A percentile compares a stretch with the other conserved stretches of the same genome.
phyloP scores from a whole-genome alignment of 208 protist species.

The Trypanosoma caninum region DNA sequence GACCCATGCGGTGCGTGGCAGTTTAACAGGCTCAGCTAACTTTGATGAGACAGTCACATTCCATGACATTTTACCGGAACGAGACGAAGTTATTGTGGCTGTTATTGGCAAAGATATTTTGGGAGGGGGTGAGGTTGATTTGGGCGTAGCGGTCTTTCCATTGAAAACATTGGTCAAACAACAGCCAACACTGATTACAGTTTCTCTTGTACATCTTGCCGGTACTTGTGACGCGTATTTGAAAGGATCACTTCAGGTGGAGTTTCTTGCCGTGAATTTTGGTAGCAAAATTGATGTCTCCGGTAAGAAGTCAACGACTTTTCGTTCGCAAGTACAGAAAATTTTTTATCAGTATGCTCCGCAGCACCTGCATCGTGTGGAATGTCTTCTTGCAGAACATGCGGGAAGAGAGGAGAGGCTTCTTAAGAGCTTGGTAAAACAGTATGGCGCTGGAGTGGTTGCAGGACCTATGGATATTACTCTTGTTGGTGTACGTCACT shows the following conservation, averaged over 20 bases:
- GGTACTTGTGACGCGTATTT: constrained; percentile 19
- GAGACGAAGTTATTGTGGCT: constrained; percentile 20
- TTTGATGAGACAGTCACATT: constrained; percentile 14
- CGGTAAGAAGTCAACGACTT: background rate
- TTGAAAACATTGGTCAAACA: background rate
- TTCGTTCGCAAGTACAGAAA: constrained; percentile 10
- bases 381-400: constrained; percentile 27
- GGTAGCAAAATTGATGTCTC: background rate
- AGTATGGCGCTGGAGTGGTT: constrained; percentile 12
- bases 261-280: constrained; percentile 21
- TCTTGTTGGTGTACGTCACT: constrained; percentile 20
- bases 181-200: background rate
- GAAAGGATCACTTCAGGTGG: constrained; percentile 24
- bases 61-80: constrained; percentile 11
- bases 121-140: background rate
- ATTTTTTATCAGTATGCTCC: constrained; percentile 31
- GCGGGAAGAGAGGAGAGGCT: constrained; percentile 11
- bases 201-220: constrained; percentile 25
- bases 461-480: constrained; percentile 16
- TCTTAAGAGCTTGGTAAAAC: background rate
- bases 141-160: constrained; percentile 12
- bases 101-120: constrained; percentile 12
- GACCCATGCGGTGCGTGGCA: background rate
- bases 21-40: background rate
- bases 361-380: constrained; percentile 29